Percentiles rank a stretch among this genome's conserved stretches.
phyloP scores from a whole-genome alignment of 2,329 filamentous ascomycete species.

The Calonectria leucothoes region DNA sequence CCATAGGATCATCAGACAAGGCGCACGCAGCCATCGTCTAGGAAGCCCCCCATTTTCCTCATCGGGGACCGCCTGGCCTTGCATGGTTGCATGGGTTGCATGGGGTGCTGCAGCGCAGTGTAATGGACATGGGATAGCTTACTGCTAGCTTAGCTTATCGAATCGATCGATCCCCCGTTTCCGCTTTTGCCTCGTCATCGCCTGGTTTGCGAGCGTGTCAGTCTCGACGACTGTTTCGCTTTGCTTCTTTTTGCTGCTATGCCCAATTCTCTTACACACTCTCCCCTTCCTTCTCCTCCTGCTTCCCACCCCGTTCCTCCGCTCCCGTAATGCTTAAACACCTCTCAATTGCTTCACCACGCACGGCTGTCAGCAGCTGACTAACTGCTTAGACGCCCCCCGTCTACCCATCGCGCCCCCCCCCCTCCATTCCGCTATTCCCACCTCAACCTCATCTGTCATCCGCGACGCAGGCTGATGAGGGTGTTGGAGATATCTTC shows the following conservation, averaged over 20 bases:
- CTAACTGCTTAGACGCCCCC: conserved; percentile 35
- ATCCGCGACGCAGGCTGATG: background rate
- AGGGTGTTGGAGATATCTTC: background rate
- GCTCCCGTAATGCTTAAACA: conserved; percentile 29
- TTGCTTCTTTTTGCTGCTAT: conserved; percentile 13
- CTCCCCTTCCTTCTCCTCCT: conserved; percentile 20
- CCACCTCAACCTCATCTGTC: conserved; percentile 5
- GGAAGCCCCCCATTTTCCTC: background rate
- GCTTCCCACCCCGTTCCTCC: conserved; percentile 23
- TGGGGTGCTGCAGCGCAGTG: background rate
- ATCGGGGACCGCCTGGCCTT: background rate
- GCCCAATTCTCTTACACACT: conserved; percentile 7
- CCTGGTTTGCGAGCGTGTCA: background rate
- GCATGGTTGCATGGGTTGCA: conserved; percentile 8
- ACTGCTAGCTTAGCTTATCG: conserved; percentile 14
- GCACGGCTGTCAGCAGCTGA: conserved; percentile 38
- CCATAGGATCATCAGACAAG: conserved; percentile 21
- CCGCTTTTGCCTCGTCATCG: conserved; percentile 12
- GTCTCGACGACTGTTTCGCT: background rate
- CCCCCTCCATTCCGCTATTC: background rate
- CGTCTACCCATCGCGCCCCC: conserved; percentile 9
- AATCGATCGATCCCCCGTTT: conserved; percentile 17
- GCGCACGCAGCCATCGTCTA: conserved; percentile 21
- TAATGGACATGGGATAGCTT: conserved; percentile 15
- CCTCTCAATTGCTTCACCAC: conserved; percentile 30